Base-by-base conservation (phyloP, 2,329 filamentous ascomycete genomes). In the Ceratocystis papillata region DNA sequence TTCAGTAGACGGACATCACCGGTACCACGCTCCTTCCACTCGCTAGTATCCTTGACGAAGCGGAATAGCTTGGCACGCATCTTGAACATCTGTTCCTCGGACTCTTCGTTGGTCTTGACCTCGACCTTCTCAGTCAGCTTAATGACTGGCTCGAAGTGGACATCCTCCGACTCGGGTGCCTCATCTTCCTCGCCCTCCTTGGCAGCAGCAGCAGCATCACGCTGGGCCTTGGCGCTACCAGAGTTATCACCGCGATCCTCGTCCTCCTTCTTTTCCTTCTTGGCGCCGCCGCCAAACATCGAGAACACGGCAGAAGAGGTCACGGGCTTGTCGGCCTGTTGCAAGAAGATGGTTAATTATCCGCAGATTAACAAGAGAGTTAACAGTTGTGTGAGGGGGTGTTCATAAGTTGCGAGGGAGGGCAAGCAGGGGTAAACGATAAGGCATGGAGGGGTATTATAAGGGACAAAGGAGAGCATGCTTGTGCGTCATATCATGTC, bases 41-140 rank as follows among this genome's bases (percentile, higher is more conserved):
- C 94, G 77, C 87, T 87, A 72, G 83, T 85, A 65, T 96, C 90
- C 72, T 89, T 85, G 78, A 96, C 87, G 77, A 97, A 99, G 81
- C 92, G 93, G 87, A 99, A 99, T 71, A 99, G 88, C 85, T 99
- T 99, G 75, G 94, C 94, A 73, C 94, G 90, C 93, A 97, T 96
- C 87, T 97, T 97, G 86, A 97, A 99, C 48, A 86, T 82, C 81
- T 96, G 90, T 81, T 97, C 92, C 82, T 99, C 94, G 59, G 87
- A 85, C 82, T 99, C 94, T 79, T 99, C 94, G 80, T 96, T 96
- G 77, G 94, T 97, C 84, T 96, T 96, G 75, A 85, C 88, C 75
- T 97, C 93, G 73, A 97, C 88, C 81, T 95, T 94, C 82, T 99
- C 90, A 69, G 93, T 97, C 74, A 99, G 83, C 79, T 87, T 92